These are phyloP conservation scores for Globisporangium carolinianum DNA, from an alignment of 352 stramenopile species.

Conservation along the genomic window DNA sequence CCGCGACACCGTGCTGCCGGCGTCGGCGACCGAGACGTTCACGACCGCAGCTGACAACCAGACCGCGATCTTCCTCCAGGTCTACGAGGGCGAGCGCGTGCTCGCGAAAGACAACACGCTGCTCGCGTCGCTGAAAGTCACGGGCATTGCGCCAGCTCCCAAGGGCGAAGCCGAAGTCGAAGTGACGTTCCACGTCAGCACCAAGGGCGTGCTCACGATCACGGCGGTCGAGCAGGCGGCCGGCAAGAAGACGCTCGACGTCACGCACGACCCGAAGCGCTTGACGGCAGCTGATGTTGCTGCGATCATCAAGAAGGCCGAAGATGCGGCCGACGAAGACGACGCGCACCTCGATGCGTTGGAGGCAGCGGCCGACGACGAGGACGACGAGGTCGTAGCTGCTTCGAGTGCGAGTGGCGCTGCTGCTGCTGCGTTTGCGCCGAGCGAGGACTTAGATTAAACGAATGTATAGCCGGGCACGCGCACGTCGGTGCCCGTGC, in stretches of 20 bases:
- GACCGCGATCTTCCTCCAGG: conserved; percentile 86
- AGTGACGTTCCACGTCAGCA: conserved; percentile 90
- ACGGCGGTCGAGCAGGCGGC: conserved; percentile 77
- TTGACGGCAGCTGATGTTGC: conserved; percentile 62
- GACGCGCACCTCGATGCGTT: conserved; percentile 67
- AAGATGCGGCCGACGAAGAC: conserved; percentile 81
- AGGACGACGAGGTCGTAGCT: conserved; percentile 25
- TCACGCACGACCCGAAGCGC: conserved; percentile 68
- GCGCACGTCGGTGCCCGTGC: not conserved
- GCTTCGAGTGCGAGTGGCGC: conserved; percentile 13
- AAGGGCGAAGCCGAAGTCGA: conserved; percentile 91
- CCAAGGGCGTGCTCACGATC: conserved; percentile 93
- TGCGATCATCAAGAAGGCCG: conserved; percentile 74
- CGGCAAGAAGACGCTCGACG: conserved; percentile 67
- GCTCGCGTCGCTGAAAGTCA: conserved; percentile 87
- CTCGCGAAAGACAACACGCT: conserved; percentile 97
- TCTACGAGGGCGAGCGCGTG: conserved; percentile 94
- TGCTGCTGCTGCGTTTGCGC: conserved; percentile 22
- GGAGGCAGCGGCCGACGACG: conserved; percentile 63
- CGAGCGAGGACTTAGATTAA: conserved; percentile 83
- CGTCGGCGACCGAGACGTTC: conserved; percentile 75
- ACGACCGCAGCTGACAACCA: conserved; percentile 91
- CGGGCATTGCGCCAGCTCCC: conserved; percentile 81
- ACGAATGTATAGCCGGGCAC: conserved; percentile 13
- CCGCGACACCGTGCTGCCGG: conserved; percentile 87